Evolutionary conservation across 163 green algal genomes (phyloP), one percentile per base, ranked within the genome.

Genomic region (Scenedesmus sp.): DNA sequence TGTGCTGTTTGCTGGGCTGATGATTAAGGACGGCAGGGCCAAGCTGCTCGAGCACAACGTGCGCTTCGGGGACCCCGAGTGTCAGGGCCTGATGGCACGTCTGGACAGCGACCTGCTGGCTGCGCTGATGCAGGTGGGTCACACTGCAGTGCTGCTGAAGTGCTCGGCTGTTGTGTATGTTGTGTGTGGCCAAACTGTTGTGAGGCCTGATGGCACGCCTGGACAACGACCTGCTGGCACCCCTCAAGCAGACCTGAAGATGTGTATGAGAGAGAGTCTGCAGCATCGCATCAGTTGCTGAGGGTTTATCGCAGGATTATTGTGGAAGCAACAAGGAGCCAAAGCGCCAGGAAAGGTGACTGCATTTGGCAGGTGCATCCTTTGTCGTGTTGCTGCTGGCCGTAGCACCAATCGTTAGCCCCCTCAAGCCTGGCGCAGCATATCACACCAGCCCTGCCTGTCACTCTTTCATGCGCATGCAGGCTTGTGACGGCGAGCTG

Each of bases 1-100:
- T 26, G 97, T 99, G n/a, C 93, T 99, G 26, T 99, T 99, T 95
- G 97, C 97, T 0, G 97, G 97, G 15, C 95, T 99, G 18, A 99
- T 99, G 97, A 98, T 99, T 93, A 96, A 98, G 65, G 92, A 97
- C 56, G 94, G 93, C 42, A 95, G 95, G 93, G 95, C 95, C 35
- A 98, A 98, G 94, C 95, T 99, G 85, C 93, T 99, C 83, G 98
- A 99, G 95, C 97, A 99, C 96, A 99, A 99, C 93, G 98, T 99
- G 35, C 94, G 98, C 4, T 99, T 99, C 92, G 98, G 98, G 12
- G 98, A 99, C 94, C 98, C 98, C 22, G 98, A 99, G 96, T 99
- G 98, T 95, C 98, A 99, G 95, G 95, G 92, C 6, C 95, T 99
- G 10, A 99, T 99, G 97, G 95, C 97, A 83, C 94, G 98, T 1